Base-by-base conservation (phyloP, 2,329 filamentous ascomycete species). In the Fusarium sp. region DNA sequence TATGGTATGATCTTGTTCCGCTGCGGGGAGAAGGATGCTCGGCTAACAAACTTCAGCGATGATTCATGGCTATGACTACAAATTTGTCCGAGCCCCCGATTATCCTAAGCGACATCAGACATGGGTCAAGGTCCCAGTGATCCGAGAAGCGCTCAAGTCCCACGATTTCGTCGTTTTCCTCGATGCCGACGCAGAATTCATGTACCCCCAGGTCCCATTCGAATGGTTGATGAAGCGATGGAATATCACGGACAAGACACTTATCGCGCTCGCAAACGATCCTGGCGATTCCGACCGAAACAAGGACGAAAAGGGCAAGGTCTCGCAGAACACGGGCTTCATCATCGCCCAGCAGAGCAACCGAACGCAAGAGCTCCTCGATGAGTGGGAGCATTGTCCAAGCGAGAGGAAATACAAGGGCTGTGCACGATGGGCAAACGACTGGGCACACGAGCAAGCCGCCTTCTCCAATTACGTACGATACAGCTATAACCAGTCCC, bases 11-110 rank as follows among this genome's bases (percentile, higher is more conserved):
- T 6, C 4, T 26, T 6, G 7, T n/a, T 16, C 8, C 6, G 8
- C 14, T 13, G 24, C 33, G 50, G 14, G 50, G 33, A 28, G 33
- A 38, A n/a, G 50, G 6, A 54, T 31, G 16, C 22, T 16, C 16
- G 36, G 36, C 53, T 56, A 44, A 56, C 53, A 14, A 33, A 6
- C 12, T 47, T 11, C 20, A 78, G 77, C 77, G 11, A 73, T 78
- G 72, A 85, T 86, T 65, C 85, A 86, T 76, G 84, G 85, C 26
- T 86, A 86, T 76, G 83, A 85, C 61, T 86, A 86, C 77, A 84
- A 84, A 60, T 83, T 85, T 64, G 80, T 86, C 44, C 83, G 82
- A 65, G 83, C 83, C 2, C 79, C 82, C 36, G 77, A 82, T 45
- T 83, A 83, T 63, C 72, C 76, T 6, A 81, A 83, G 51, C 83